Evolutionary conservation across 805 yeast genomes (phyloP).

Genomic region (Teunomyces stri): DNA sequence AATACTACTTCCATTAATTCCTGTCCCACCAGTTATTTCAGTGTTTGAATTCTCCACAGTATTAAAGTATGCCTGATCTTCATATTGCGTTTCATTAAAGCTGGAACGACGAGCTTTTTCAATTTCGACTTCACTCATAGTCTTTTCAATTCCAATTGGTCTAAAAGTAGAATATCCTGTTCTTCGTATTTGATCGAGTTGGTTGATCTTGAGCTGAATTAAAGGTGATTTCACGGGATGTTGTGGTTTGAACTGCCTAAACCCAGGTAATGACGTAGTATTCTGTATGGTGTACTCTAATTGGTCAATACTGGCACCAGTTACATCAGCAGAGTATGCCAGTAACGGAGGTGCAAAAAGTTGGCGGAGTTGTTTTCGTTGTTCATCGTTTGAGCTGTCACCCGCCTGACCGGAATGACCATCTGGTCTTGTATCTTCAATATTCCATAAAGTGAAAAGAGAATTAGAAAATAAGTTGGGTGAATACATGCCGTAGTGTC

Average conservation of each 20-base stretch:
- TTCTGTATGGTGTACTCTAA: conserved; percentile 22
- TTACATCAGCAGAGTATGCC: conserved; percentile 50
- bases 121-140: conserved; percentile 38
- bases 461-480: conserved; percentile 48
- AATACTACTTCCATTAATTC: conserved; percentile 10
- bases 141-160: conserved; percentile 39
- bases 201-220: conserved; percentile 18
- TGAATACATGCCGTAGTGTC: conserved; percentile 38
- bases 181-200: conserved; percentile 25
- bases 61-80: conserved; percentile 17
- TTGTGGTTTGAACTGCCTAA: conserved; percentile 8
- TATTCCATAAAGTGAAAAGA: conserved; percentile 44
- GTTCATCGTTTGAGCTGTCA: conserved; percentile 16
- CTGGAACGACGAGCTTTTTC: conserved; percentile 16
- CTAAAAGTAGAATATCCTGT: conserved; percentile 34
- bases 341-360: conserved; percentile 52
- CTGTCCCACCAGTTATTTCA: conserved; percentile 8
- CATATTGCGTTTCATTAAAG: conserved; percentile 11
- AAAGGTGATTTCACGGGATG: conserved; percentile 14
- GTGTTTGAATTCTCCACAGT: conserved; percentile 22
- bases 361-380: conserved; percentile 17
- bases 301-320: conserved; percentile 15
- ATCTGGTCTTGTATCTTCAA: conserved; percentile 2
- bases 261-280: conserved; percentile 8
- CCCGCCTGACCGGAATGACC: neutral